A percentile compares a stretch with the other conserved stretches of the same genome.
Conservation (phyloP, 192 early-diverging fungal genomes). For the Cetraspora pellucida region DNA sequence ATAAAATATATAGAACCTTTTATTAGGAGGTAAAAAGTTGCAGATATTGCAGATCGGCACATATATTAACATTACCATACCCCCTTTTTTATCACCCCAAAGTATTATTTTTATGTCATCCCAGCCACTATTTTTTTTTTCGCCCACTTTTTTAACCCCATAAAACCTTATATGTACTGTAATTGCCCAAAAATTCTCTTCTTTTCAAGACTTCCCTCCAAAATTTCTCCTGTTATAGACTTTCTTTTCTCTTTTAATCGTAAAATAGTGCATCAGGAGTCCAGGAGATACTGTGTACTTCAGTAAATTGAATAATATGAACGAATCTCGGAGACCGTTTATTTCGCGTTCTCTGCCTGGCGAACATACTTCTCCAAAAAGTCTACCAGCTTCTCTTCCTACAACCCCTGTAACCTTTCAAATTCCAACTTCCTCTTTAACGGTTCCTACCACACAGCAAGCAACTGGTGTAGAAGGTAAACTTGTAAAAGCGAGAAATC, state of each 20-base stretch:
- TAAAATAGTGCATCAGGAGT: background rate
- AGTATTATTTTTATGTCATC: background rate
- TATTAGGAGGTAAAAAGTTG: no score
- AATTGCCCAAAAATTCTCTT: background rate
- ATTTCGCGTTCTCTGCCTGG: constrained; percentile 31
- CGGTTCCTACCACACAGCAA: background rate
- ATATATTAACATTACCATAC: no score
- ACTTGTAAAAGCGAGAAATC: constrained; percentile 22
- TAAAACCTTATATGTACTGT: background rate
- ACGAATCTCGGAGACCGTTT: constrained; percentile 20
- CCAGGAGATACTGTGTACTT: background rate
- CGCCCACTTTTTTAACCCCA: background rate
- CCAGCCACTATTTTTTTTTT: background rate
- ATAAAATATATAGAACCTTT: no score
- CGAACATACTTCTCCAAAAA: constrained; percentile 24
- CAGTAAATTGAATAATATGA: constrained; percentile 8
- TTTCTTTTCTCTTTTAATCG: constrained; percentile 5
- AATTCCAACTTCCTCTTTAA: constrained; percentile 5
- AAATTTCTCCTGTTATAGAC: constrained; percentile 5
- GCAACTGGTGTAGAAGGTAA: background rate
- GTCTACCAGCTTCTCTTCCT: constrained; percentile 20
- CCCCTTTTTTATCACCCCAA: no score
- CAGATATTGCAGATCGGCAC: no score
- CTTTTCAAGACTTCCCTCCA: background rate
- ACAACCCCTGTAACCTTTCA: background rate